Base-by-base conservation (phyloP, 2,329 filamentous ascomycete genomes). In the Madurella mycetomatis region DNA sequence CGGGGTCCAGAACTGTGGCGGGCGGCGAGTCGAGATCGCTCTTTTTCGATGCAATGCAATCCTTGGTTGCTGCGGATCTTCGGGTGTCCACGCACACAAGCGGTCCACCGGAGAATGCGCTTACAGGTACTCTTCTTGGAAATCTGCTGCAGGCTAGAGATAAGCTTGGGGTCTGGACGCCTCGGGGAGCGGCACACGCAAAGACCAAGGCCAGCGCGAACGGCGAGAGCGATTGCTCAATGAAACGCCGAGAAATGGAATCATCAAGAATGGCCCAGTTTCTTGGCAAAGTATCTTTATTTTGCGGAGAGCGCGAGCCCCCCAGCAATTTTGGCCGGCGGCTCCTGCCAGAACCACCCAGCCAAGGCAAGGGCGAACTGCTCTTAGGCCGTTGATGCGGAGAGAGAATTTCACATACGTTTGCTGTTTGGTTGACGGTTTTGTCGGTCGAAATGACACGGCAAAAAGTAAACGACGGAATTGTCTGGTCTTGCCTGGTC, bases 11-110 rank as follows among this genome's bases (percentile, higher is more conserved):
- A 51, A 45, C 47, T 46, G 61, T 58, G 58, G 57, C 60, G 57
- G 51, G 31, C 43, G 55, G 48, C 55, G 61, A 63, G 62, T 64
- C 62, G 61, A 64, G 61, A 62, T 60, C 54, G 54, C 41, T 60
- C 58, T 55, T 49, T 54, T 25, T 46, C 37, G 53, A 54, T 55
- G 60, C 58, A 59, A 51, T 52, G 41, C 37, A 51, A 51, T 54
- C 43, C 51, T 53, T 49, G 53, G 25, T 19, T n/a, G 39, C 39
- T 48, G 50, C 34, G 42, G 57, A 51, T 57, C 53, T 55, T 46
- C 49, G 37, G 25, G 45, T 47, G 45, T 55, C 52, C 52, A 57
- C 50, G 46, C 57, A 51, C 47, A 52, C 44, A 4, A 39, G 39
- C 19, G 25, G 39, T 55, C 49, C 49, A 44, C 43, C 52, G 55